Evolutionary conservation across 306 rosid species (phyloP).

Genomic region (Rosa multiflora): DNA sequence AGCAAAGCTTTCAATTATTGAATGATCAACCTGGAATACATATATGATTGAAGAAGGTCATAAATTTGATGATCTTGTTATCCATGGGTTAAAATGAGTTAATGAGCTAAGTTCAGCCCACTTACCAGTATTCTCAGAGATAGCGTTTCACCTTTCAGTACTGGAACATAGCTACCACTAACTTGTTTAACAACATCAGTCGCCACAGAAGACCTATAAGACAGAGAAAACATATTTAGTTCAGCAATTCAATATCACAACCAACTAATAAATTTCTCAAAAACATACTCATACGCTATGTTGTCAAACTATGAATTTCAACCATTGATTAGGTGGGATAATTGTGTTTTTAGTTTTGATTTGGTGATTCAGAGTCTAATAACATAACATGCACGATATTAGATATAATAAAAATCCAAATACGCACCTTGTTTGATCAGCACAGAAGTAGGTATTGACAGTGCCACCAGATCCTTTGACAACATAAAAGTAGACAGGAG

Average conservation of each 20-base stretch:
- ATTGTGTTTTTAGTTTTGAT: neutral
- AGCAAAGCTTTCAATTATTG: slow-evolving; percentile 82
- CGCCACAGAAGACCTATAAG: slow-evolving; percentile 69
- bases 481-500: slow-evolving; percentile 77
- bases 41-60: neutral
- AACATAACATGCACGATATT: neutral
- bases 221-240: neutral
- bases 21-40: slow-evolving; percentile 74
- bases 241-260: neutral
- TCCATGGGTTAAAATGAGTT: neutral
- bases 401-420: neutral
- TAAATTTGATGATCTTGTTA: neutral
- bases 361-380: neutral
- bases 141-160: slow-evolving; percentile 65
- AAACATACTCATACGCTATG: neutral
- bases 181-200: slow-evolving; percentile 59
- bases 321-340: neutral
- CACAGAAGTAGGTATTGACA: slow-evolving; percentile 60
- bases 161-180: slow-evolving; percentile 68
- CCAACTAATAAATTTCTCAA: neutral
- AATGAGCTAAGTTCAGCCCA: neutral
- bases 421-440: slow-evolving; percentile 72
- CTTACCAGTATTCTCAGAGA: slow-evolving; percentile 69
- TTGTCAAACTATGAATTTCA: neutral
- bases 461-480: slow-evolving; percentile 56